These are phyloP conservation scores for Oenanthe sinensis DNA, from an alignment of 129 eudicot species.

Conservation along the genomic window DNA sequence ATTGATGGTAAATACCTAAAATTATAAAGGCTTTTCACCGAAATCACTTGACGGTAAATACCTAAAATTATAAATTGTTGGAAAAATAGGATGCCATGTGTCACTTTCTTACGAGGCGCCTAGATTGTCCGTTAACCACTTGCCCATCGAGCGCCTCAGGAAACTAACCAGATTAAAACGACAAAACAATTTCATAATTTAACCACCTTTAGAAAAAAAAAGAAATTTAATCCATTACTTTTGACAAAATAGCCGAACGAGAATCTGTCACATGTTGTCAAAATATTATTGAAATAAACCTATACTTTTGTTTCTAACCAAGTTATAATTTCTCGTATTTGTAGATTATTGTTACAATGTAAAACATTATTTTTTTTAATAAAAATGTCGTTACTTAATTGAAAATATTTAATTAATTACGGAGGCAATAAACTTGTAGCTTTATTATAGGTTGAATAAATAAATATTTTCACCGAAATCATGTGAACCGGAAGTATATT, in stretches of 20 bases:
- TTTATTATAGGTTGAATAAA: not conserved
- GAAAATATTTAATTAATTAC: too few species aligned
- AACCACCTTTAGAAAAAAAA: not conserved
- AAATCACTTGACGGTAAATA: too few species aligned
- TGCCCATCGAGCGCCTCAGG: not conserved
- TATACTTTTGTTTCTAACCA: too few species aligned
- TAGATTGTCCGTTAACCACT: not conserved
- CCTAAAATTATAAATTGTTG: too few species aligned
- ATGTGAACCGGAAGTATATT: too few species aligned
- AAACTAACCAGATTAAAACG: not conserved
- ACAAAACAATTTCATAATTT: not conserved
- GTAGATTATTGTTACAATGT: too few species aligned
- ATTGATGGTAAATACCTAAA: too few species aligned
- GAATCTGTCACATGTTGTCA: slow-evolving; percentile 10
- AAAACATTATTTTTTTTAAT: too few species aligned
- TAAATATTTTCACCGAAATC: not conserved
- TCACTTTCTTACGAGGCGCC: not conserved
- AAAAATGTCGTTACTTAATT: too few species aligned
- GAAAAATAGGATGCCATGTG: not conserved
- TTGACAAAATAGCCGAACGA: not conserved
- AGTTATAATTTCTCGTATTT: too few species aligned
- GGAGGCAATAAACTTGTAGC: not conserved
- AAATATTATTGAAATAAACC: not conserved
- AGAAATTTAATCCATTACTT: not conserved
- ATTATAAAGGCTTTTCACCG: not conserved